Evolutionary conservation across 805 yeast genomes (phyloP), one percentile per base, ranked within the genome.

Genomic region (Debaryomyces tyrocola): DNA sequence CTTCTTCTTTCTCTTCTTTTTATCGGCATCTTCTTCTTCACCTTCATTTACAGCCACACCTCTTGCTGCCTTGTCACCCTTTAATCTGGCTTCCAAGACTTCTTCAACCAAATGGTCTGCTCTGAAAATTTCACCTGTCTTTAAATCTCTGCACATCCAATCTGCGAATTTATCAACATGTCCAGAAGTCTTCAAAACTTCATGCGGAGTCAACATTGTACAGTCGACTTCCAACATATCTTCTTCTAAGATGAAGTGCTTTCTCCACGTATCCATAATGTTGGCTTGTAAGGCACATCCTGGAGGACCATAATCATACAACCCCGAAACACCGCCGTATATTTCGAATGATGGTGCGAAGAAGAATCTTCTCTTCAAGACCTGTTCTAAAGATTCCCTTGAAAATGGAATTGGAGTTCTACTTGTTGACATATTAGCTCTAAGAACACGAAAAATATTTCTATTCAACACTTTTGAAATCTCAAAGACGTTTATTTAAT

Each of bases 81-180:
- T 94, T 69, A 94, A 80, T 68, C 99, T 83, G 49, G 96, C 79
- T 76, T 94, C 99, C 58, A 94, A 76, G 10, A 95, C 99, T 75
- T 94, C 99, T 75, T 94, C 99, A 42, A 94, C 96, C 60, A 94
- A 77, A 70, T 94, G 99, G 70, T 94, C 99, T 44, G 97, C 98
- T 73, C 99, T 83, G 78, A 94, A 94, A 58, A 94, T 94, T 74
- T 94, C 99, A 56, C 99, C 99, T 35, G 97, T 88, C 66, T 88
- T 88, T 62, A 83, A 75, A 70, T 94, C 99, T 62, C 87, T 84
- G 71, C 97, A 90, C 99, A 94, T 94, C 97, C 96, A 94, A 70
- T 94, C 99, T 55, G 97, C 89, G 66, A 94, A 94, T 77, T 94
- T 94, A 70, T 94, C 99, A 54, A 94, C 99, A 70, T 94, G 99